Evolutionary conservation across 1,139 yeast species (phyloP).

Genomic region (Kazachstania sp.): DNA sequence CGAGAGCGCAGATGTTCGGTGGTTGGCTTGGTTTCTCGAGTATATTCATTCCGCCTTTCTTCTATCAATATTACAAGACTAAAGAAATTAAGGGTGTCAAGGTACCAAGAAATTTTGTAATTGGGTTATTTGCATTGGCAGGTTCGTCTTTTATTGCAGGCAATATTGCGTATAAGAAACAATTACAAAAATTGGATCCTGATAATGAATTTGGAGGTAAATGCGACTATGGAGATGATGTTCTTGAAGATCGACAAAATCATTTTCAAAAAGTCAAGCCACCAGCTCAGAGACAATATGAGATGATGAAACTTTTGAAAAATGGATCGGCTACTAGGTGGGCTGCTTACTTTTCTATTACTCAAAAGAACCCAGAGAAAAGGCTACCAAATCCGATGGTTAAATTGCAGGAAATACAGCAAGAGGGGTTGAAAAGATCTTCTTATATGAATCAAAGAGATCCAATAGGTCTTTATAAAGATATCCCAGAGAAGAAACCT

Average conservation of each 20-base stretch:
- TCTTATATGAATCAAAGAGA: constrained; percentile 29
- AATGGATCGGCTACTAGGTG: constrained; percentile 32
- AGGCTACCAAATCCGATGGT: constrained; percentile 34
- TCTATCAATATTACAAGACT: constrained; percentile 25
- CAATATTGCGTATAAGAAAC: constrained; percentile 21
- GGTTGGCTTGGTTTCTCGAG: constrained; percentile 33
- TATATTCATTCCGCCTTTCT: constrained; percentile 30
- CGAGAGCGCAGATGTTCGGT: constrained; percentile 21
- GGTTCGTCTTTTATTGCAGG: constrained; percentile 29
- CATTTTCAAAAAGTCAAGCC: constrained; percentile 2
- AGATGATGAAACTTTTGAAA: constrained; percentile 31
- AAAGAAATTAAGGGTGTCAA: constrained; percentile 31
- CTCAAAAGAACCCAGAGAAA: constrained; percentile 33
- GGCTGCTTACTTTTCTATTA: constrained; percentile 33
- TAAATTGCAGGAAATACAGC: constrained; percentile 21
- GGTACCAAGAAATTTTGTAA: constrained; percentile 30
- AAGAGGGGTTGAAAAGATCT: background rate
- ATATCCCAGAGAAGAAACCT: background rate
- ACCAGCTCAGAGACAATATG: constrained; percentile 28
- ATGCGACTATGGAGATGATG: constrained; percentile 11
- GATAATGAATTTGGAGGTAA: constrained; percentile 9
- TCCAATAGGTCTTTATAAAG: constrained; percentile 29
- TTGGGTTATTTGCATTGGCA: constrained; percentile 32
- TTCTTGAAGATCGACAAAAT: background rate
- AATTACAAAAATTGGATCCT: constrained; percentile 24